Conservation (phyloP, 768 basidiomycete genomes). For the Tulasnella sp. region DNA sequence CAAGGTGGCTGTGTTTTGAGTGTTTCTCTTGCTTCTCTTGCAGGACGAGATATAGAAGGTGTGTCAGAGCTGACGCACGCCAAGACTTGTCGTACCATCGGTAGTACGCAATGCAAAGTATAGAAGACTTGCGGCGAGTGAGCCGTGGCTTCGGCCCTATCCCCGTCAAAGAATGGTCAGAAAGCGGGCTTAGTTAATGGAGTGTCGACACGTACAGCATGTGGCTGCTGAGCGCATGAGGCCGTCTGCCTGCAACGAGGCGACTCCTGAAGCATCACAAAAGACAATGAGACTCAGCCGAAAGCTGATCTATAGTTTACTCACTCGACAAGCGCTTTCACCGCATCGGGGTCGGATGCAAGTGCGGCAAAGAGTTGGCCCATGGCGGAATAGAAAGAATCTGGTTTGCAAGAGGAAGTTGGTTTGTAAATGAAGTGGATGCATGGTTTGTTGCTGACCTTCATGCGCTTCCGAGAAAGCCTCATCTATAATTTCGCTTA, state of each 20-base stretch:
- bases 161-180: conserved; percentile 20
- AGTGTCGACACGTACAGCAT: conserved; percentile 20
- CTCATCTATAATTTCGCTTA: conserved; percentile 64
- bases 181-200: conserved; percentile 26
- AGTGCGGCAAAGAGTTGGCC: conserved; percentile 54
- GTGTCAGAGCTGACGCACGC: conserved; percentile 59
- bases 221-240: conserved; percentile 33
- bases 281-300: conserved; percentile 5
- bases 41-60: conserved; percentile 62
- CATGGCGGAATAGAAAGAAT: conserved; percentile 55
- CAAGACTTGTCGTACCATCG: conserved; percentile 60
- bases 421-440: not conserved
- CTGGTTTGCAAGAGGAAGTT: conserved; percentile 29
- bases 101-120: conserved; percentile 46
- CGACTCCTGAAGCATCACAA: conserved; percentile 34
- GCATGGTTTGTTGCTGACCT: conserved; percentile 34
- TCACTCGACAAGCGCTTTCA: conserved; percentile 58
- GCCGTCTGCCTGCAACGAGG: conserved; percentile 56
- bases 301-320: conserved; percentile 23
- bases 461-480: conserved; percentile 64
- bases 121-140: conserved; percentile 48
- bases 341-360: conserved; percentile 47
- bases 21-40: conserved; percentile 70
- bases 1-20: conserved; percentile 32
- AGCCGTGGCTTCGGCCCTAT: conserved; percentile 23